Percentiles rank a stretch among this genome's conserved stretches.
These are phyloP conservation scores for Dothistroma pini DNA, from an alignment of 2,329 filamentous ascomycete species.

Conservation along the genomic window DNA sequence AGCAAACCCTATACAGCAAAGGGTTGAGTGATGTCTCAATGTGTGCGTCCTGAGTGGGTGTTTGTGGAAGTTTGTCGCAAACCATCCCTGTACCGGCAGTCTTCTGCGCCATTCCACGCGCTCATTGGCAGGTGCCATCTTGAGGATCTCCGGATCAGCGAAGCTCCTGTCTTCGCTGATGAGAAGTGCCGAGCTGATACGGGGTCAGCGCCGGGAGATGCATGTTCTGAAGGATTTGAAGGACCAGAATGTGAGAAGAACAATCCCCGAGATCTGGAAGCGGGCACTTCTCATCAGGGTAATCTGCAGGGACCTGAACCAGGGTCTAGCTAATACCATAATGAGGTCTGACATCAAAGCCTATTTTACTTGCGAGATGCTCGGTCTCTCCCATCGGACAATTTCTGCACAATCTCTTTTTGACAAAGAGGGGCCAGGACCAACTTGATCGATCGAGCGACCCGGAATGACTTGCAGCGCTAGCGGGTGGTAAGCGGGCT, in stretches of 20 bases:
- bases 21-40: not conserved
- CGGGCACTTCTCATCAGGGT: not conserved
- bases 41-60: not conserved
- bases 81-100: not conserved
- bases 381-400: not conserved
- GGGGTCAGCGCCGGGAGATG: not conserved
- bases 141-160: not conserved
- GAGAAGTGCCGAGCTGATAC: not conserved
- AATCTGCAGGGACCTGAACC: not conserved
- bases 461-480: not conserved
- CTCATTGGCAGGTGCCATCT: not conserved
- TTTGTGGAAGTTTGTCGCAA: not conserved
- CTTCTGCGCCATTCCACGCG: not conserved
- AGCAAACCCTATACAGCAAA: not conserved
- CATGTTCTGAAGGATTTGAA: not conserved
- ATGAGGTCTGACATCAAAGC: not conserved
- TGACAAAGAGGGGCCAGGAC: not conserved
- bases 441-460: not conserved
- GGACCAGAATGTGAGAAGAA: not conserved
- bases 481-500: not conserved
- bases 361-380: not conserved
- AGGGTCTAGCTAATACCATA: not conserved
- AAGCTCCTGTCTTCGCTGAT: not conserved
- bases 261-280: not conserved
- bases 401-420: too few species aligned